Conservation (phyloP, 805 yeast species). For the Kodamaea laetipori region DNA sequence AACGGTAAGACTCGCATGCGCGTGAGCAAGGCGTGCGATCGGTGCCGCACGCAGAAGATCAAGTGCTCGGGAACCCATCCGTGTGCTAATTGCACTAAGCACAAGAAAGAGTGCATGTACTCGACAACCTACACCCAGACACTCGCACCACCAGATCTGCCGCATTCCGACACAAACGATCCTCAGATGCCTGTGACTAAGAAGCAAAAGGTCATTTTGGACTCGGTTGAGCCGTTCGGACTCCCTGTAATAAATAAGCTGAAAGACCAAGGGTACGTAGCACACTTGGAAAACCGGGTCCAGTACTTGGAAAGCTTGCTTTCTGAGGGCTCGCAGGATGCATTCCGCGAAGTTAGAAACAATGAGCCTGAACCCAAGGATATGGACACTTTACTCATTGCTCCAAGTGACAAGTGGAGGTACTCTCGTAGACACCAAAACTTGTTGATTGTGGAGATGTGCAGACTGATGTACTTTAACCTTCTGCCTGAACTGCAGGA, state of each 20-base stretch:
- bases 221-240: constrained; percentile 19
- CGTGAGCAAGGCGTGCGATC: constrained; percentile 56
- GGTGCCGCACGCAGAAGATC: constrained; percentile 56
- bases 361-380: constrained; percentile 25
- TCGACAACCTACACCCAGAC: constrained; percentile 13
- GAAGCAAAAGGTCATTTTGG: constrained; percentile 16
- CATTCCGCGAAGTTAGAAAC: constrained; percentile 15
- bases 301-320: constrained; percentile 40
- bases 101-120: constrained; percentile 37
- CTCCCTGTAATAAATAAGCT: constrained; percentile 21
- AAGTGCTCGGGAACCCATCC: constrained; percentile 59
- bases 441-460: constrained; percentile 42
- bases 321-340: constrained; percentile 17
- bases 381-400: constrained; percentile 21
- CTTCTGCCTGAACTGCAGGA: constrained; percentile 36
- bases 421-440: constrained; percentile 50
- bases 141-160: constrained; percentile 2
- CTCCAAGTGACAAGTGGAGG: constrained; percentile 47
- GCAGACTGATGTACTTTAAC: constrained; percentile 31
- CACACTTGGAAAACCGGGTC: constrained; percentile 43
- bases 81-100: constrained; percentile 48
- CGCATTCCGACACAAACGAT: constrained; percentile 5
- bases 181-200: constrained; percentile 10
- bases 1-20: constrained; percentile 28
- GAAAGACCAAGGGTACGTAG: constrained; percentile 25